Conservation (phyloP, 345 rosid species). For the Salix caprea region DNA sequence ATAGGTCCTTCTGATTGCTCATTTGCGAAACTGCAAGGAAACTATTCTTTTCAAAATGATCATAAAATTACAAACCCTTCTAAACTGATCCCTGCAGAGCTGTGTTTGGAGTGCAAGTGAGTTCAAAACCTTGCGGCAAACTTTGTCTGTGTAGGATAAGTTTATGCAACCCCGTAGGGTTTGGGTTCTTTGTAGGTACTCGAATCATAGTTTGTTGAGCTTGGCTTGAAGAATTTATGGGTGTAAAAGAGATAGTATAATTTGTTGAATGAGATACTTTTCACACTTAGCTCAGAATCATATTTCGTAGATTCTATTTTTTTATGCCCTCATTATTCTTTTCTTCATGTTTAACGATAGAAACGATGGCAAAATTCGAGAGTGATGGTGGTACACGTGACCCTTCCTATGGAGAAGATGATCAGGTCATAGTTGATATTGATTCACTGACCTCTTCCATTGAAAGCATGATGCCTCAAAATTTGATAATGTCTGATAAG, state of each 20-base stretch:
- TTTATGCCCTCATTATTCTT: neutral
- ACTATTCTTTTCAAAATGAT: too few species aligned
- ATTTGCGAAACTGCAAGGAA: too few species aligned
- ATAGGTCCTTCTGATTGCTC: too few species aligned
- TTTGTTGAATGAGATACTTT: neutral
- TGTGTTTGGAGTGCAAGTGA: too few species aligned
- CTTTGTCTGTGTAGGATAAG: too few species aligned
- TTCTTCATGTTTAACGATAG: neutral
- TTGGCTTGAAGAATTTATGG: neutral
- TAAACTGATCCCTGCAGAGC: too few species aligned
- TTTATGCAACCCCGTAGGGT: neutral
- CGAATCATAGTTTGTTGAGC: neutral
- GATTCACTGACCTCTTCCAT: constrained; percentile 7
- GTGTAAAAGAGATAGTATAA: neutral
- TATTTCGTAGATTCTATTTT: neutral
- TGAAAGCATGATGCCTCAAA: constrained; percentile 3
- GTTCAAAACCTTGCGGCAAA: too few species aligned
- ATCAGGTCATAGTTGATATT: neutral
- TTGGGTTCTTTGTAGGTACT: neutral
- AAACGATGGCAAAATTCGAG: neutral
- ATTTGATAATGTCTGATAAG: neutral
- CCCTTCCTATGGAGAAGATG: neutral
- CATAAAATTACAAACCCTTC: too few species aligned
- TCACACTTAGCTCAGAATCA: neutral
- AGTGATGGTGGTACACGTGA: too few species aligned